Percentiles rank a stretch among this genome's conserved stretches.
phyloP scores from a whole-genome alignment of 495 filamentous ascomycete species.

The Pyrenopolyporus hunteri region DNA sequence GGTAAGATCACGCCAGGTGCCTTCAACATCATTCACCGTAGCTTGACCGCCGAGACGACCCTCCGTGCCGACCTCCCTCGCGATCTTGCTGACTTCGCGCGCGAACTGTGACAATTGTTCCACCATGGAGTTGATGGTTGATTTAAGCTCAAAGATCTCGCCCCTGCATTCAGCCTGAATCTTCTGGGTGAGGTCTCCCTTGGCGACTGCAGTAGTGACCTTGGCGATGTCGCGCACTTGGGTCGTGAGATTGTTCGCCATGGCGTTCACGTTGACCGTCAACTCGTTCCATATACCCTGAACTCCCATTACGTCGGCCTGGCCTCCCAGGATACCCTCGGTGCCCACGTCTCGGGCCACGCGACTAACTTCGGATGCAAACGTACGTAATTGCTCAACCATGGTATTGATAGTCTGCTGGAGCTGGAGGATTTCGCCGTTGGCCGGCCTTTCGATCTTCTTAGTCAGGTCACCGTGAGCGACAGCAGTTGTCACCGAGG shows the following conservation, averaged over 20 bases:
- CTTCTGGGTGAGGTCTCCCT: constrained; percentile 95
- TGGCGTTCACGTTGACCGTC: constrained; percentile 97
- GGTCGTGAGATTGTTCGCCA: constrained; percentile 96
- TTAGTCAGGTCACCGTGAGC: constrained; percentile 95
- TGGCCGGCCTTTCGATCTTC: constrained; percentile 93
- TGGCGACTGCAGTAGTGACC: constrained; percentile 97
- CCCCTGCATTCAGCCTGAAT: constrained; percentile 96
- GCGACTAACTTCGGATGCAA: constrained; percentile 95
- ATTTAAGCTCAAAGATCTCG: constrained; percentile 93
- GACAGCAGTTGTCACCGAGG: constrained; percentile 93
- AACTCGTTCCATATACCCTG: constrained; percentile 93
- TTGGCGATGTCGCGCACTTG: constrained; percentile 98
- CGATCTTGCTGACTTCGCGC: constrained; percentile 96
- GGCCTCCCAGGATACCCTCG: constrained; percentile 94
- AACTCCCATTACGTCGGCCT: constrained; percentile 90
- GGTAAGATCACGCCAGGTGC: constrained; percentile 95
- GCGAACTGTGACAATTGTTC: constrained; percentile 97
- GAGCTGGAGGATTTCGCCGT: constrained; percentile 93
- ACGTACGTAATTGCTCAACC: constrained; percentile 97
- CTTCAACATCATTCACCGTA: constrained; percentile 95
- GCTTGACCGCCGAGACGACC: constrained; percentile 95
- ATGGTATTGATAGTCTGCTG: constrained; percentile 99
- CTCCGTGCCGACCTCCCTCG: constrained; percentile 95
- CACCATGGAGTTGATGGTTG: constrained; percentile 99
- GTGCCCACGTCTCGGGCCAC: constrained; percentile 97